Conservation (phyloP, 192 early-diverging fungal genomes). For the Entomortierella lignicola region DNA sequence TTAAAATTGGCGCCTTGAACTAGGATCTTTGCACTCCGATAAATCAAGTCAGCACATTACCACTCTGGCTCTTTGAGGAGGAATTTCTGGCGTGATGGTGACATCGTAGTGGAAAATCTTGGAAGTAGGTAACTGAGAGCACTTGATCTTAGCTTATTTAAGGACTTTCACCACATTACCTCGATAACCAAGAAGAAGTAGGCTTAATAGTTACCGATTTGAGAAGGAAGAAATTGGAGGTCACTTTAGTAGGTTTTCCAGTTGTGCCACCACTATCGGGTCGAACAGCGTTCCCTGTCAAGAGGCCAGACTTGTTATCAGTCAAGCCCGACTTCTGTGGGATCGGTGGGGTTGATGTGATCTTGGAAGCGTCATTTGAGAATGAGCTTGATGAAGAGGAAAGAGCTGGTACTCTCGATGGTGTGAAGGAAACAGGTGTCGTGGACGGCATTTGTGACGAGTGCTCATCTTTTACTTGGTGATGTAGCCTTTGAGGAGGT, state of each 20-base stretch:
- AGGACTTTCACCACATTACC: background rate
- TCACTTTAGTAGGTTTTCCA: background rate
- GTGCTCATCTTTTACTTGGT: no score
- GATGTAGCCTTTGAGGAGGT: background rate
- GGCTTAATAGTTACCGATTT: background rate
- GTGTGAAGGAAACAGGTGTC: background rate
- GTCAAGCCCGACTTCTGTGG: no score
- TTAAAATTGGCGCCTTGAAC: no score
- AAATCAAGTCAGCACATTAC: constrained; percentile 49
- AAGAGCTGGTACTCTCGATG: background rate
- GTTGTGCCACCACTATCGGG: constrained; percentile 8
- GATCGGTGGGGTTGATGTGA: no score
- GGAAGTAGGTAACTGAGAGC: background rate
- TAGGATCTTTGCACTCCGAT: no score
- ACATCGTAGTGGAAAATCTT: constrained; percentile 88
- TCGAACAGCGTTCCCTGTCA: constrained; percentile 9
- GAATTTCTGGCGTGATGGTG: constrained; percentile 76
- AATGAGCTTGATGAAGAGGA: no score
- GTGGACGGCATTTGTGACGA: no score
- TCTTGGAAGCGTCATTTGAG: no score
- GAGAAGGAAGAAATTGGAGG: constrained; percentile 21
- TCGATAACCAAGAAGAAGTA: background rate
- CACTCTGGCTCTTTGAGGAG: constrained; percentile 72
- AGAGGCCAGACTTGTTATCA: background rate
- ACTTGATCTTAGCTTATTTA: background rate